Evolutionary conservation across 306 rosid species (phyloP).

Genomic region (Castanospermum australe): DNA sequence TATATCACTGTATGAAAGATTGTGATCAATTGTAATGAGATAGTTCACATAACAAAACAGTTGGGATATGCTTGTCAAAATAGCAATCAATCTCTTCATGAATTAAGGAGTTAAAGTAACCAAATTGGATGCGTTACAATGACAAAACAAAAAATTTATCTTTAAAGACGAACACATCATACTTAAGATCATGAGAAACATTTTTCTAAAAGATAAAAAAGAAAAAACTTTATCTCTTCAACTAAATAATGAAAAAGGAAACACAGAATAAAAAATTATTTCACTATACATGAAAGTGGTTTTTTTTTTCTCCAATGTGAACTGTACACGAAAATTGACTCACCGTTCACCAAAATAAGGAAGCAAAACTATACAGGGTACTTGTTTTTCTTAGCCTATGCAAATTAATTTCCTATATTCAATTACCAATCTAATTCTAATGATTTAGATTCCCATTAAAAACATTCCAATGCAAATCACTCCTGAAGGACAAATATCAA

Average conservation of each 20-base stretch:
- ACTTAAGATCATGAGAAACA: background rate
- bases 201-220: too few relatives aligned
- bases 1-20: too few relatives aligned
- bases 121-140: background rate
- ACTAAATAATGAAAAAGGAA: background rate
- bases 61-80: background rate
- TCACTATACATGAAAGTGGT: background rate
- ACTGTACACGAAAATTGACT: background rate
- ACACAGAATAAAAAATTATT: background rate
- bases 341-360: background rate
- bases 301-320: background rate
- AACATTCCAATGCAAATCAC: background rate
- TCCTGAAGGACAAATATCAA: background rate
- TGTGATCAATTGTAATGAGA: too few relatives aligned
- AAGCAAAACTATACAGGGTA: background rate
- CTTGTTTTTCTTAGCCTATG: background rate
- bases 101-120: too few relatives aligned
- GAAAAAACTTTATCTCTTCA: background rate
- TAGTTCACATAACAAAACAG: background rate
- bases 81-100: background rate
- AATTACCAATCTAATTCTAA: background rate
- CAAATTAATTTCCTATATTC: background rate
- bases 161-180: background rate
- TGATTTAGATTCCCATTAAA: background rate
- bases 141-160: background rate